Evolutionary conservation across 2,329 filamentous ascomycete genomes (phyloP), one percentile per base, ranked within the genome.

Genomic region (Calonectria henricotiae): DNA sequence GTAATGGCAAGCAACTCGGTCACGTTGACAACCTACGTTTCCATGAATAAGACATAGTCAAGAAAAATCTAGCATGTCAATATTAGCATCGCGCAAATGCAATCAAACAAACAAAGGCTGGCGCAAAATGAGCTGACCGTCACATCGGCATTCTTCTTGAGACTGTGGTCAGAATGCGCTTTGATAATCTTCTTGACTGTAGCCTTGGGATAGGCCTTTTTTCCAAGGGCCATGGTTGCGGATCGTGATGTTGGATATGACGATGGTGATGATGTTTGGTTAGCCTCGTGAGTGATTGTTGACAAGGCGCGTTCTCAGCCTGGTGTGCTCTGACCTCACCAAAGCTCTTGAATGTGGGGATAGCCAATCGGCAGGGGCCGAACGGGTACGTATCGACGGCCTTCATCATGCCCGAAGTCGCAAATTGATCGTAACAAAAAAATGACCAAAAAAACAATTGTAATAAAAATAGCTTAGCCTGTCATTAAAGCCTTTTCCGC

Each of bases 121-220:
- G 32, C 27, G 68, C 51, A 37, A 62, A 54, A 77, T 20, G 35
- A 41, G 13, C 89, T 70, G 83, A 97, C 94, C 84, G 96, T 86
- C 68, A 97, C 91, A 82, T 98, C 95, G 35, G 91, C 93, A 82
- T 96, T 95, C 82, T 94, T 96, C 85, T 92, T 94, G 73, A 97
- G 83, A 73, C 89, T 92, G 79, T 92, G 91, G 73, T 93, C 92
- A 9, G 94, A 93, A 82, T 97, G 94, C 20, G 94, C 94, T 83
- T 97, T 98, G 78, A 97, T 88, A 70, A 97, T 96, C 82, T 95
- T 95, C 83, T 95, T 96, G 76, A 98, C 87, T 0, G 94, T 96
- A 20, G 90, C 91, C 72, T 95, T 91, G 12, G 95, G 95, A 78
- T 97, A 98, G 15, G 94, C 86, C 76, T 94, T 96, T 79, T 92